A percentile compares a stretch with the other conserved stretches of the same genome.
Evolutionary conservation across 208 protist species (phyloP).

Genomic region (Strigomonas oncopelti): DNA sequence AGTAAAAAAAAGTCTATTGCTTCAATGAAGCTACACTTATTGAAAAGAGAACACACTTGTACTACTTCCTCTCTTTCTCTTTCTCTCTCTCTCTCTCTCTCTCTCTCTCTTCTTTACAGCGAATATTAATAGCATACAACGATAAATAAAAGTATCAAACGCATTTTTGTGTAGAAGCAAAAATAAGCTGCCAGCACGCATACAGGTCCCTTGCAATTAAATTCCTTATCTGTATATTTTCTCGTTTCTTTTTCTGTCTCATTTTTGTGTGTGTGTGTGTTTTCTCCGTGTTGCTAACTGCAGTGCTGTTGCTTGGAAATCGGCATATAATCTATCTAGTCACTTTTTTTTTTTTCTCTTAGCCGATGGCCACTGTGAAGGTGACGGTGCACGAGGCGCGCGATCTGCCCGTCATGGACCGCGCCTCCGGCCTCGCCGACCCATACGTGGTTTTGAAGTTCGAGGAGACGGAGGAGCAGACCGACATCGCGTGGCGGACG

Average conservation of each 20-base stretch:
- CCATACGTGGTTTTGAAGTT: conserved; percentile 85
- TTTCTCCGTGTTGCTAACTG: too few relatives aligned
- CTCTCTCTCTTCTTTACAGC: background rate
- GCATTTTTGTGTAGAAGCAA: too few relatives aligned
- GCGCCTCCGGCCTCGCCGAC: conserved; percentile 79
- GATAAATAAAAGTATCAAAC: too few relatives aligned
- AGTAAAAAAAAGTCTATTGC: background rate
- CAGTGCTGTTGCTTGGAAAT: too few relatives aligned
- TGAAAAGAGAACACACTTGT: background rate
- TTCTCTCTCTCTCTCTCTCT: conserved; percentile 14
- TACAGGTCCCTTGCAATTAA: too few relatives aligned
- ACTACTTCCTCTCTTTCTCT: background rate
- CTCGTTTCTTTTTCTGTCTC: background rate
- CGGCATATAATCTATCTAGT: background rate
- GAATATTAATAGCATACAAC: too few relatives aligned
- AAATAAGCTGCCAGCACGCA: too few relatives aligned
- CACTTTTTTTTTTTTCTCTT: background rate
- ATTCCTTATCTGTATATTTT: too few relatives aligned
- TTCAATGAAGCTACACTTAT: too few relatives aligned
- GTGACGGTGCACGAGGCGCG: conserved; percentile 85
- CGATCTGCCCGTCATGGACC: conserved; percentile 92
- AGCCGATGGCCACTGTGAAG: conserved; percentile 84
- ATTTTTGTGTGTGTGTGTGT: background rate
- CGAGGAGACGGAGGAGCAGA: conserved; percentile 71
- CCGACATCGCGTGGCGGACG: conserved; percentile 69